Conservation (phyloP, 306 rosid species). For the Ammopiptanthus mongolicus region DNA sequence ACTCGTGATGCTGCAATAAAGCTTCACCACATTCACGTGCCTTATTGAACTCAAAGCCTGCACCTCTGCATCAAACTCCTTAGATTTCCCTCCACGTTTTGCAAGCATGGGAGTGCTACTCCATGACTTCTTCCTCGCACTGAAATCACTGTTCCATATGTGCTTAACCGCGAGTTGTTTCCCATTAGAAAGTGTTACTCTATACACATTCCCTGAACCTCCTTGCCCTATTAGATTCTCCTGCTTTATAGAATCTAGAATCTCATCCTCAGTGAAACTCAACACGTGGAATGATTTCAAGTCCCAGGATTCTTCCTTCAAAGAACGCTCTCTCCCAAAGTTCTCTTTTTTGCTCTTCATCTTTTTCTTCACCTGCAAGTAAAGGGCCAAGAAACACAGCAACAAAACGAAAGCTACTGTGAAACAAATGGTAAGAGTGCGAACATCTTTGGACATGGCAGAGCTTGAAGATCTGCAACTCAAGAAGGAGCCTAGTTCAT, state of each 20-base stretch:
- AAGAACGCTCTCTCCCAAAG: conserved; percentile 42
- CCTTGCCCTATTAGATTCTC: conserved; percentile 91
- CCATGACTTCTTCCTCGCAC: conserved; percentile 24
- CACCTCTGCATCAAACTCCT: conserved; percentile 85
- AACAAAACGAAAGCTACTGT: conserved; percentile 28
- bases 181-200: conserved; percentile 55
- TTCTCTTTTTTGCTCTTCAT: conserved; percentile 6
- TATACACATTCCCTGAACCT: conserved; percentile 88
- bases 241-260: conserved; percentile 70
- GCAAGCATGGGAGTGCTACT: conserved; percentile 54
- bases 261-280: conserved; percentile 74
- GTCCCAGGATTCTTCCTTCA: conserved; percentile 84
- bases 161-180: conserved; percentile 89
- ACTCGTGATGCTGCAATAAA: conserved; percentile 83
- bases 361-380: conserved; percentile 28
- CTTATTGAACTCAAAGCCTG: conserved; percentile 73
- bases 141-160: conserved; percentile 59
- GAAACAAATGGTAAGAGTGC: conserved; percentile 51
- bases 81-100: conserved; percentile 31
- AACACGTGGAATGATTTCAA: conserved; percentile 79
- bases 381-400: conserved; percentile 25
- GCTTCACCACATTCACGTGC: conserved; percentile 92
- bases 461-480: conserved; percentile 39
- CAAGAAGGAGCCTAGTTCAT: conserved; percentile 28
- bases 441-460: conserved; percentile 38